Evolutionary conservation across 1,139 yeast genomes (phyloP).

Genomic region (Hyphopichia buzzinii): DNA sequence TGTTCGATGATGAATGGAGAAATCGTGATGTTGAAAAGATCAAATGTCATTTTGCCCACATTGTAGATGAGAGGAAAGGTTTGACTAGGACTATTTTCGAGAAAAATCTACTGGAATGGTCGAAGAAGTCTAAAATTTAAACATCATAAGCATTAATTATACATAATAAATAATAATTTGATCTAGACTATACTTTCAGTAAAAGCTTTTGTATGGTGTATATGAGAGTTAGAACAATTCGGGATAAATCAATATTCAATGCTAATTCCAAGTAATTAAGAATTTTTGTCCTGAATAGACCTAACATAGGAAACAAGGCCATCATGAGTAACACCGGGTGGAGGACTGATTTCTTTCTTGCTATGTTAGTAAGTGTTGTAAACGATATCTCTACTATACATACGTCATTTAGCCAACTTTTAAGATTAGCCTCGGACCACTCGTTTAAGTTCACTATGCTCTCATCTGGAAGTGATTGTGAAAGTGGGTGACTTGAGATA

Average conservation of each 20-base stretch:
- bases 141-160: constrained; percentile 2
- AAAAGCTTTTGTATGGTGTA: constrained; percentile 1
- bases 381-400: constrained; percentile 14
- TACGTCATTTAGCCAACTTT: constrained; percentile 32
- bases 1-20: constrained; percentile 69
- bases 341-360: constrained; percentile 47
- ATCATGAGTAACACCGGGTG: constrained; percentile 46
- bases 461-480: constrained; percentile 7
- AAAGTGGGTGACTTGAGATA: neutral
- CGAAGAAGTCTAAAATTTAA: neutral
- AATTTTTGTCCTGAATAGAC: constrained; percentile 32
- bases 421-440: constrained; percentile 42
- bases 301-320: constrained; percentile 50
- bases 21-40: constrained; percentile 62
- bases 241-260: constrained; percentile 21
- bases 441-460: constrained; percentile 29
- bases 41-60: constrained; percentile 60
- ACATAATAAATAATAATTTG: neutral
- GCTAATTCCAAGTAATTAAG: constrained; percentile 19
- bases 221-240: constrained; percentile 9
- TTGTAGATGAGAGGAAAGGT: constrained; percentile 45
- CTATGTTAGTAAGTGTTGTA: constrained; percentile 27
- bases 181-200: neutral
- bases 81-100: constrained; percentile 49
- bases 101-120: constrained; percentile 42